These are phyloP conservation scores for Yamadazyma sp. DNA, from an alignment of 805 yeast genomes.

Conservation along the genomic window DNA sequence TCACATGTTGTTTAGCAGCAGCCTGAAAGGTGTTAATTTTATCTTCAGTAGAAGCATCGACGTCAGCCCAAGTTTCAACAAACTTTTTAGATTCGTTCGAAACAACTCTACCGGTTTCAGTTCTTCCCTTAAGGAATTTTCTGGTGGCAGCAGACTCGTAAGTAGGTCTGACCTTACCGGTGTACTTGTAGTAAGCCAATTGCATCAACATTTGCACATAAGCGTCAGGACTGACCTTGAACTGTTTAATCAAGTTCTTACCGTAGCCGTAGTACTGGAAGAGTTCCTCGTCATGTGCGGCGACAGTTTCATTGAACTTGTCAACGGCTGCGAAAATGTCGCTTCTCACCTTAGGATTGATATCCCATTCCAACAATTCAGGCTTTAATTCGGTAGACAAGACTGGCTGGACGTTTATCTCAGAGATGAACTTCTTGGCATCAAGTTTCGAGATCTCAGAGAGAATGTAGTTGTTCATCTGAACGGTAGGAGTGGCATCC, in stretches of 20 bases:
- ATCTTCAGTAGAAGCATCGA: slow-evolving; percentile 47
- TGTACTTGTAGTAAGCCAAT: slow-evolving; percentile 81
- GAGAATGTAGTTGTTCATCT: slow-evolving; percentile 75
- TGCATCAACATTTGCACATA: slow-evolving; percentile 88
- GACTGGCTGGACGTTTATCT: slow-evolving; percentile 20
- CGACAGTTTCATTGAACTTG: slow-evolving; percentile 57
- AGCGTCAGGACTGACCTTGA: slow-evolving; percentile 91
- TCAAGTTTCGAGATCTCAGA: slow-evolving; percentile 52
- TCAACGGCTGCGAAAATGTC: slow-evolving; percentile 56
- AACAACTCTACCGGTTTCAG: slow-evolving; percentile 89
- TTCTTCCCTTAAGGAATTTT: slow-evolving; percentile 83
- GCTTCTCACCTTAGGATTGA: slow-evolving; percentile 49
- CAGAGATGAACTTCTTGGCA: slow-evolving; percentile 29
- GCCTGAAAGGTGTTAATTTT: slow-evolving; percentile 67
- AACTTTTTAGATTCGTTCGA: slow-evolving; percentile 68
- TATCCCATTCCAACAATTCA: slow-evolving; percentile 50
- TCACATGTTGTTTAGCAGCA: slow-evolving; percentile 74
- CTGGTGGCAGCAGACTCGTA: slow-evolving; percentile 96
- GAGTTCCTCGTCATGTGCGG: slow-evolving; percentile 70
- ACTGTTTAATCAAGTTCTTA: slow-evolving; percentile 77
- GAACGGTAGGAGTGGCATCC: slow-evolving; percentile 97
- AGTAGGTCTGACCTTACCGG: slow-evolving; percentile 82
- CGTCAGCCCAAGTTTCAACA: slow-evolving; percentile 71
- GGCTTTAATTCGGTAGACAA: slow-evolving; percentile 16
- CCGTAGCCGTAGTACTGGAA: slow-evolving; percentile 86